phyloP scores from a whole-genome alignment of 495 filamentous ascomycete species.

The Trichocladium antarcticum region DNA sequence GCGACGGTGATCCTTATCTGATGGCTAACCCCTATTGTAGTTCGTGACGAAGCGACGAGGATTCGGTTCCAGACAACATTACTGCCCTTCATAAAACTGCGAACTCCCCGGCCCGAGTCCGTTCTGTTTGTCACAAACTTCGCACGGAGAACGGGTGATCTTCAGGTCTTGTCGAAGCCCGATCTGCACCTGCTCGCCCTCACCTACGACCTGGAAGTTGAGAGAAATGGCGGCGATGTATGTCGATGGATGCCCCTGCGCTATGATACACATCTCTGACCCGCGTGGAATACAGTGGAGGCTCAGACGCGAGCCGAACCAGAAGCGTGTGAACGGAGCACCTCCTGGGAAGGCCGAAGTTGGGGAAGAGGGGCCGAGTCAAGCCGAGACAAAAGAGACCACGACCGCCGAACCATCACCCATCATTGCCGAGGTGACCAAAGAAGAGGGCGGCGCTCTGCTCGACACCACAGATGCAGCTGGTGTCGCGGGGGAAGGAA shows the following conservation, averaged over 20 bases:
- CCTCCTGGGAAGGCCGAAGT: conserved; percentile 37
- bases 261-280: background rate
- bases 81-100: conserved; percentile 69
- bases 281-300: conserved; percentile 45
- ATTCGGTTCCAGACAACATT: conserved; percentile 69
- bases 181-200: conserved; percentile 85
- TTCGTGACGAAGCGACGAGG: conserved; percentile 63
- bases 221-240: conserved; percentile 59
- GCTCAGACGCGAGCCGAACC: conserved; percentile 61
- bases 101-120: conserved; percentile 61
- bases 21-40: conserved; percentile 9
- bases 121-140: conserved; percentile 73
- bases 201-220: conserved; percentile 81
- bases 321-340: conserved; percentile 64
- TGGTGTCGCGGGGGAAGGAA: conserved; percentile 37
- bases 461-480: background rate
- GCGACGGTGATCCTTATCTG: no score
- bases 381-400: conserved; percentile 3
- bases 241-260: background rate
- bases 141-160: conserved; percentile 80
- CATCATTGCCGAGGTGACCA: conserved; percentile 9
- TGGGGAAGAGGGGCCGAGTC: conserved; percentile 1
- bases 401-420: conserved; percentile 3
- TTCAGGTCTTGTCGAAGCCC: conserved; percentile 69
- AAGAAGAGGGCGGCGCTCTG: background rate